Percentiles rank a stretch among this genome's conserved stretches.
Conservation (phyloP, 164 flowering plant genomes). For the Sedum album region DNA sequence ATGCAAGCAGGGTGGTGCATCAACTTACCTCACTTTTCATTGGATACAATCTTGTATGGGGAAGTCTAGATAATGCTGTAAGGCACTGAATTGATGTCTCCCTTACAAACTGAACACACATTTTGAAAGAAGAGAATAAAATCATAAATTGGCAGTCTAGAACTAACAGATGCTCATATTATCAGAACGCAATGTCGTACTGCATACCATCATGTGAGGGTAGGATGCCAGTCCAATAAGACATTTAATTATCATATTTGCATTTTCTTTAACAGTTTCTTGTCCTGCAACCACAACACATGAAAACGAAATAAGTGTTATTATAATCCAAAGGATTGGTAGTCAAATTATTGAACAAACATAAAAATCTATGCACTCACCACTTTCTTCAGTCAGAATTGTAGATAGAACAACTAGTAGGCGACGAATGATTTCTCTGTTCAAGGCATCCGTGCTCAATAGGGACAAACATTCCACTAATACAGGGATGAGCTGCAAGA, state of each 20-base stretch:
- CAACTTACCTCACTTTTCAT: constrained; percentile 56
- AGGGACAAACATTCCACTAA: constrained; percentile 42
- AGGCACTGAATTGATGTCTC: constrained; percentile 96
- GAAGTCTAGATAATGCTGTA: constrained; percentile 59
- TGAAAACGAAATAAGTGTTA: not conserved
- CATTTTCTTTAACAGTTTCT: constrained; percentile 61
- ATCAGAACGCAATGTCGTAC: not conserved
- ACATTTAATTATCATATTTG: constrained; percentile 34
- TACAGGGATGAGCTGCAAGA: constrained; percentile 58
- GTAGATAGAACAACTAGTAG: constrained; percentile 77
- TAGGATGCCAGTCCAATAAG: constrained; percentile 45
- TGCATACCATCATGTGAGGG: constrained; percentile 69
- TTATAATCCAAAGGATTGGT: not conserved
- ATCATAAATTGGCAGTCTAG: not conserved
- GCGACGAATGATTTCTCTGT: constrained; percentile 54
- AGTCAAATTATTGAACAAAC: not conserved
- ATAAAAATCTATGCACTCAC: constrained; percentile 23
- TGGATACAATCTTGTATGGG: constrained; percentile 66
- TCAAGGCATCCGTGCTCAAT: constrained; percentile 39
- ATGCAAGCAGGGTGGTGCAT: not conserved
- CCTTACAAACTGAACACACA: constrained; percentile 62
- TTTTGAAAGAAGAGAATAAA: not conserved
- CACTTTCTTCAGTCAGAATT: constrained; percentile 66
- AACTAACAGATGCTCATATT: not conserved
- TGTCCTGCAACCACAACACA: constrained; percentile 45